These are phyloP conservation scores for Clitopilus passeckerianus DNA, from an alignment of 768 basidiomycete species.

Conservation along the genomic window DNA sequence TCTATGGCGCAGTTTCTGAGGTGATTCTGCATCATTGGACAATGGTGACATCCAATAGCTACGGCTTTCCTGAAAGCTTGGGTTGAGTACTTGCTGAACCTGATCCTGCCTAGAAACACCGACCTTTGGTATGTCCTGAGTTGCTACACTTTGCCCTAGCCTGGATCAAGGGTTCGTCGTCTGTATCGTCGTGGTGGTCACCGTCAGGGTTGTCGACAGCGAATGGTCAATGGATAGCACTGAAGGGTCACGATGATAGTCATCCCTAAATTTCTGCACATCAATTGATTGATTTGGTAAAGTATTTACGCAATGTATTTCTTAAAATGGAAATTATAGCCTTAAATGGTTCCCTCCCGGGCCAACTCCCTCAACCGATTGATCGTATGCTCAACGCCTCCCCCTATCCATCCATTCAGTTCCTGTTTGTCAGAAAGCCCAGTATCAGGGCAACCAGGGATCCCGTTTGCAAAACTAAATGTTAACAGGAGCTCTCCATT, in stretches of 20 bases:
- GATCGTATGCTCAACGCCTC: conserved; percentile 18
- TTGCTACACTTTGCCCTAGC: background rate
- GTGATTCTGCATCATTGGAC: conserved; percentile 19
- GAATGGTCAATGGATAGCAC: background rate
- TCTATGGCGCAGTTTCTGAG: conserved; percentile 21
- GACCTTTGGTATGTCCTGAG: background rate
- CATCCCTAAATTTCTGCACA: conserved; percentile 3
- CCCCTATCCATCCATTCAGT: conserved; percentile 15
- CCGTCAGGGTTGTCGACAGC: background rate
- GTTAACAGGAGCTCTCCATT: conserved; percentile 17
- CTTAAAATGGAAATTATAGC: background rate
- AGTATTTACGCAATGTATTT: background rate
- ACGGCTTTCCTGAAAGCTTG: background rate
- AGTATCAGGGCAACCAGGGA: conserved; percentile 12
- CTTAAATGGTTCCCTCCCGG: conserved; percentile 8
- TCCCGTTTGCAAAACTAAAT: conserved; percentile 21
- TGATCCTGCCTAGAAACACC: background rate
- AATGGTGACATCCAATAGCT: conserved; percentile 21
- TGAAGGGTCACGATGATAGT: conserved; percentile 1
- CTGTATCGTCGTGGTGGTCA: background rate
- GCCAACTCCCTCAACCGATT: conserved; percentile 17
- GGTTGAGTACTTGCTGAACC: background rate
- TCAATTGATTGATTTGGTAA: background rate
- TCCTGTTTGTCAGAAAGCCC: conserved; percentile 3
- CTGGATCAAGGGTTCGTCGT: background rate